Evolutionary conservation across 306 rosid genomes (phyloP), one percentile per base, ranked within the genome.

Genomic region (barrel medic (Medicago truncatula)): DNA sequence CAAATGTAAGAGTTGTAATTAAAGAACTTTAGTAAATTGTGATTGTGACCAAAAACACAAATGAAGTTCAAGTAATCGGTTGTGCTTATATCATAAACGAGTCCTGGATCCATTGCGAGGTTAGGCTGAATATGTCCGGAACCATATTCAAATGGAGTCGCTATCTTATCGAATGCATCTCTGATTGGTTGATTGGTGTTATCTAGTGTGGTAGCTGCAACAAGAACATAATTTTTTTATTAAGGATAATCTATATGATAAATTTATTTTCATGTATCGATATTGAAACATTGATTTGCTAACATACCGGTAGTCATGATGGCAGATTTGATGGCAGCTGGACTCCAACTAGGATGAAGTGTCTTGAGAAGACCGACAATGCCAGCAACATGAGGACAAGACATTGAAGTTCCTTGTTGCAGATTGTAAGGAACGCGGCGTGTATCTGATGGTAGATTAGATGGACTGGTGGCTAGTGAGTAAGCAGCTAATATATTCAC

Each of bases 371-470:
- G 96, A 17, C 89, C 89, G 0, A n/a, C 96, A 7, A 85, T 23
- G 0, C 96, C 96, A 4, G 93, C 63, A 75, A 85, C 83, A 78
- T 88, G 93, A 68, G 96, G 96, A 44, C 88, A 86, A 0, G 96
- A 43, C 91, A 86, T 87, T 1, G 96, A 90, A 15, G 89, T 90
- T 5, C 96, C 91, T 2, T 89, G 81, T 61, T 74, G 68, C 2
- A 39, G 4, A 34, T 66, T 80, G 41, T 60, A 90, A 38, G 85
- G 54, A 74, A 83, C 38, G 2, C 90, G 71, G 0, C 93, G 88
- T 9, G 11, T 44, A 53, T 88, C 93, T 5, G 41, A 56, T 0
- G 4, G 10, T 18, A 23, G 20, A 62, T 46, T 65, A 44, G 86
- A 41, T 28, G 89, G 85, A 15, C 80, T 4, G 4, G 7, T 0